phyloP scores from a whole-genome alignment of 164 flowering plant species.

The Nymphaea colorata region DNA sequence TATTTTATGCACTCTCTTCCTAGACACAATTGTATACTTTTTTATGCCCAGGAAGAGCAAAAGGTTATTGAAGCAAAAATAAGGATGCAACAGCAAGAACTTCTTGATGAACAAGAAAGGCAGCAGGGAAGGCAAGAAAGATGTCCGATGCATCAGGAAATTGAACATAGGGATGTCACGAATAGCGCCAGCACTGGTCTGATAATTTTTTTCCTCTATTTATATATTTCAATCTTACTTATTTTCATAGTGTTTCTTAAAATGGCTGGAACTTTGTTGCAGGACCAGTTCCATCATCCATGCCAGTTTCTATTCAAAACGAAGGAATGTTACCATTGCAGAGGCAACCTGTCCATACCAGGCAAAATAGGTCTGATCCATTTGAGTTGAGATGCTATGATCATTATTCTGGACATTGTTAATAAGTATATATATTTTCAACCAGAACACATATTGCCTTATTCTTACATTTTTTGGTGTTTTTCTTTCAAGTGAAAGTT shows the following conservation, averaged over 20 bases:
- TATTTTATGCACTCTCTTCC: neutral
- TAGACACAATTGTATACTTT: neutral
- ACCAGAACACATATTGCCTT: too few species aligned
- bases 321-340: constrained; percentile 45
- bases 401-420: too few species aligned
- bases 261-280: constrained; percentile 1
- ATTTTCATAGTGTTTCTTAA: neutral
- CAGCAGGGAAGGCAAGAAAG: constrained; percentile 43
- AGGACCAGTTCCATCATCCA: constrained; percentile 36
- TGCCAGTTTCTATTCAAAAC: constrained; percentile 17
- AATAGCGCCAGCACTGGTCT: constrained; percentile 40
- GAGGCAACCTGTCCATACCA: constrained; percentile 28
- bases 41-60: constrained; percentile 69
- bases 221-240: neutral
- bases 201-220: neutral
- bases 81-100: constrained; percentile 77
- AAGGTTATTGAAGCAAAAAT: constrained; percentile 96
- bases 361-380: constrained; percentile 42
- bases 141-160: constrained; percentile 19
- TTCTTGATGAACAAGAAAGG: constrained; percentile 77
- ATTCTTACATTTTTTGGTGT: too few species aligned
- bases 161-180: constrained; percentile 20
- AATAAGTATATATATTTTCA: too few species aligned
- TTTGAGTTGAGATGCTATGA: too few species aligned
- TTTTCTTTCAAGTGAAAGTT: too few species aligned